Base-by-base conservation (phyloP, 306 rosid genomes). In the Cicer cuneatum region DNA sequence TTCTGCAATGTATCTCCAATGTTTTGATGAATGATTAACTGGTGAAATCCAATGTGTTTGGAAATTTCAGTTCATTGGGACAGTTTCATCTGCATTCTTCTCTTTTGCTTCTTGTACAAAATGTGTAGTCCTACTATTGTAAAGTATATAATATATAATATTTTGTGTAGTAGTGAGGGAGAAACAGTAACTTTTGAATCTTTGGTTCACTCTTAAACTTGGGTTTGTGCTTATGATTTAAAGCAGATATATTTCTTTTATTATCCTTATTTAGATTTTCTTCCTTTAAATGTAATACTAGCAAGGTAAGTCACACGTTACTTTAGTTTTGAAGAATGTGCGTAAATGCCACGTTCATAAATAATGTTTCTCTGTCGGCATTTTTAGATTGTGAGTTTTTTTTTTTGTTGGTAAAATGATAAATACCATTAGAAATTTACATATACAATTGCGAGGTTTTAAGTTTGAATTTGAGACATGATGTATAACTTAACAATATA, bases 41-140 rank as follows among this genome's bases (percentile, higher is more conserved):
- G 87, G 76, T 53, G 80, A 68, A 82, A 62, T 73, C 78, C 75
- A 43, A 67, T 81, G 81, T 71, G 81, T 74, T 62, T 69, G 81
- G 82, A 81, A 83, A 78, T 61, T 60, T 86, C 62, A 75, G 78
- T 80, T 78, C 82, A 77, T 69, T 60, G 77, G 52, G 47, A 85
- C 69, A 78, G 86, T 74, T 78, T 84, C 78, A 52, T 72, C 76
- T 67, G 85, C 86, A 37, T 52, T 74, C 69, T 57, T 74, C 69
- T 74, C 43, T 21, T 54, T 72, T 66, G 35, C 67, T 69, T 78
- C 67, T 35, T 78, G 90, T 82, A 84, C 77, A 77, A 77, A 80
- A 74, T 83, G 71, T 67, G 82, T 71, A 76, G 78, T 77, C 84
- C 58, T 87, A 83, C 68, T 89, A 83, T 59, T 87, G 94, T 88